Evolutionary conservation across 192 early-diverging fungal species (phyloP).

Genomic region (Coemansia sp.): DNA sequence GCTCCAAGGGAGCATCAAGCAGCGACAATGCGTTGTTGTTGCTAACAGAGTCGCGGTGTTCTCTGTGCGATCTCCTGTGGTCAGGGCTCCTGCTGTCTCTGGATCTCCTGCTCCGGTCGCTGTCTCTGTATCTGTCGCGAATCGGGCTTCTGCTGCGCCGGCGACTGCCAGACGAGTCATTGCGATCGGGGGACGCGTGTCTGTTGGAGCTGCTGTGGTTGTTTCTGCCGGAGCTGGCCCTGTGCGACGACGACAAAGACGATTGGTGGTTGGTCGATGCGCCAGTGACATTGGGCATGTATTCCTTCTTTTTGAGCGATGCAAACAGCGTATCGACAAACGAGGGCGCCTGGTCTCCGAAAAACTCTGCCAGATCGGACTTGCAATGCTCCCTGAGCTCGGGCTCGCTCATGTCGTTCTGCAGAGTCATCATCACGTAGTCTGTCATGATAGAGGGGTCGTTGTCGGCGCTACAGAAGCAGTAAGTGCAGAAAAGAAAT

Average conservation of each 20-base stretch:
- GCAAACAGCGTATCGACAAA: slow-evolving; percentile 44
- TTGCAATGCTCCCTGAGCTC: slow-evolving; percentile 42
- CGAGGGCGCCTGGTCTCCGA: slow-evolving; percentile 28
- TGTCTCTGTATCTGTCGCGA: slow-evolving; percentile 5
- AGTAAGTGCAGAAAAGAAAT: slow-evolving; percentile 7
- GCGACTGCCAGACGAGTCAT: slow-evolving; percentile 10
- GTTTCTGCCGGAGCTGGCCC: not conserved
- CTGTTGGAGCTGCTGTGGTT: slow-evolving; percentile 1
- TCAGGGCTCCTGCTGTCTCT: slow-evolving; percentile 10
- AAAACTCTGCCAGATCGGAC: slow-evolving; percentile 43
- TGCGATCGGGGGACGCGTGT: not conserved
- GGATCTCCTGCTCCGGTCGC: slow-evolving; percentile 13
- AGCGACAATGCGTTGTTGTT: slow-evolving; percentile 3
- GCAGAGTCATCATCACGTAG: slow-evolving; percentile 45
- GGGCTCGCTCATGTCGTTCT: slow-evolving; percentile 39
- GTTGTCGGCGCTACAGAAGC: slow-evolving; percentile 30
- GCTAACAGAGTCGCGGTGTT: not conserved
- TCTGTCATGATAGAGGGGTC: slow-evolving; percentile 49
- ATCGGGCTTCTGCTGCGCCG: slow-evolving; percentile 32
- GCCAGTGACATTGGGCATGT: slow-evolving; percentile 8
- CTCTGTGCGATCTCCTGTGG: not conserved
- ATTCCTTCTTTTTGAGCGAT: slow-evolving; percentile 24
- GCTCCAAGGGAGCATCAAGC: slow-evolving; percentile 33
- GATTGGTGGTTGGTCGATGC: not conserved
- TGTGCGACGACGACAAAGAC: not conserved